Evolutionary conservation across 768 basidiomycete species (phyloP).

Genomic region (Mycena rebaudengoi): DNA sequence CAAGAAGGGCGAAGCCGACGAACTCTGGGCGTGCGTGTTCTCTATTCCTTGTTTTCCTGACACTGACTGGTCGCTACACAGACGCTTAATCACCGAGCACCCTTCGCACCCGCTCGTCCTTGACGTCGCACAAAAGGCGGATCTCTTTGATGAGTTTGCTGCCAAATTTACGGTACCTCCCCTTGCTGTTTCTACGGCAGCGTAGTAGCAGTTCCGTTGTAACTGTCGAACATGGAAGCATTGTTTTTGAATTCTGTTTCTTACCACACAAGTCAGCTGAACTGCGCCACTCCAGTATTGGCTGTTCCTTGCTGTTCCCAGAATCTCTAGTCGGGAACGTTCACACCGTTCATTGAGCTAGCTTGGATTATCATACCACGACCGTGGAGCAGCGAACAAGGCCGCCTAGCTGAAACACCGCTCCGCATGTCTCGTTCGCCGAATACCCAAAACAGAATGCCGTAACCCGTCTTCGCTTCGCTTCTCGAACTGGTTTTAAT

Average conservation of each 20-base stretch:
- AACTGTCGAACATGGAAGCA: conserved; percentile 8
- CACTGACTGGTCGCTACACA: neutral
- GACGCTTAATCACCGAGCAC: conserved; percentile 54
- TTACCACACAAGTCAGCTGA: conserved; percentile 16
- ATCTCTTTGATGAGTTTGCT: conserved; percentile 68
- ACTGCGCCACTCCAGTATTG: neutral
- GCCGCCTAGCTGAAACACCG: too few species aligned
- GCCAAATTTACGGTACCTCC: conserved; percentile 71
- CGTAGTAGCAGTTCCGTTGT: conserved; percentile 19
- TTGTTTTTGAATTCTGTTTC: neutral
- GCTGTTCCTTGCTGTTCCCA: neutral
- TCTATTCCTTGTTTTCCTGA: conserved; percentile 19
- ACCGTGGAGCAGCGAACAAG: too few species aligned
- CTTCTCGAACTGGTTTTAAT: conserved; percentile 1
- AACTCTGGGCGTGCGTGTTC: conserved; percentile 71
- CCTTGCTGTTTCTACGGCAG: conserved; percentile 42
- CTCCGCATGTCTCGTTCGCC: too few species aligned
- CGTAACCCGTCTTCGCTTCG: neutral
- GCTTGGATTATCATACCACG: too few species aligned
- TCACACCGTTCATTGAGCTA: too few species aligned
- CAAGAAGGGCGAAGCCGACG: conserved; percentile 71
- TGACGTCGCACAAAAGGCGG: conserved; percentile 68
- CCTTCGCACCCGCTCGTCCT: conserved; percentile 75
- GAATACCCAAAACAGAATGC: neutral
- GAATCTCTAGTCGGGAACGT: neutral